phyloP scores from a whole-genome alignment of 2,329 filamentous ascomycete species.

The Aureobasidium subglaciale region DNA sequence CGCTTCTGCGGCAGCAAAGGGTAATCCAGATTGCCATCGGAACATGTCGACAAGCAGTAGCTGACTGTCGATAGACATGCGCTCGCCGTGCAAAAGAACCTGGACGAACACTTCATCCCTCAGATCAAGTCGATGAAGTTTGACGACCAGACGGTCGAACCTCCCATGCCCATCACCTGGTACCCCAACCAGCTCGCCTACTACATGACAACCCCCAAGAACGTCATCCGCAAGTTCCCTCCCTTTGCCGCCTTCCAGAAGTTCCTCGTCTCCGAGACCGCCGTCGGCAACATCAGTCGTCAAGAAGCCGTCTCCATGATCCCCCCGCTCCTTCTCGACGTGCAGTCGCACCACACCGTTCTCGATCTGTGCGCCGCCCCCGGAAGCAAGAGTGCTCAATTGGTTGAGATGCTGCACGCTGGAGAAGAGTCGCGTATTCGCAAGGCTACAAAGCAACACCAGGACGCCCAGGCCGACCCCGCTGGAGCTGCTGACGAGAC shows the following conservation, averaged over 20 bases:
- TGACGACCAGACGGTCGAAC: conserved; percentile 74
- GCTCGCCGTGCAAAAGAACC: conserved; percentile 79
- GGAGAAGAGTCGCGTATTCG: conserved; percentile 84
- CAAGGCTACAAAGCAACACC: conserved; percentile 54
- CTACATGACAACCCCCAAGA: conserved; percentile 97
- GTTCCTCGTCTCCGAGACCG: conserved; percentile 94
- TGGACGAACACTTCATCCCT: conserved; percentile 84
- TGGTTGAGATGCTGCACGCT: conserved; percentile 87
- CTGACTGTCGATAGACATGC: conserved; percentile 58
- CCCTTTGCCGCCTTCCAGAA: conserved; percentile 96
- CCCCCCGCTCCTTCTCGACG: conserved; percentile 84
- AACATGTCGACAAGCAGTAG: not conserved
- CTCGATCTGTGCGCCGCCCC: conserved; percentile 95
- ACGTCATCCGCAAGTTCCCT: conserved; percentile 84
- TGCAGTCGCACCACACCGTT: conserved; percentile 84
- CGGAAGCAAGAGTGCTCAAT: conserved; percentile 91
- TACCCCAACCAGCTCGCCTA: conserved; percentile 94
- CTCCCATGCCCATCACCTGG: conserved; percentile 77
- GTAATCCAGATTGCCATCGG: conserved; percentile 38
- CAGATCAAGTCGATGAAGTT: conserved; percentile 77
- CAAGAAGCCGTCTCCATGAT: conserved; percentile 99
- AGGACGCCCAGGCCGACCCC: conserved; percentile 35
- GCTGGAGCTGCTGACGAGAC: conserved; percentile 19
- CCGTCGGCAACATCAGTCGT: conserved; percentile 92
- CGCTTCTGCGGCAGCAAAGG: conserved; percentile 93